Evolutionary conservation across 164 flowering plant species (phyloP), one percentile per base, ranked within the genome.

Genomic region (Macadamia integrifolia): DNA sequence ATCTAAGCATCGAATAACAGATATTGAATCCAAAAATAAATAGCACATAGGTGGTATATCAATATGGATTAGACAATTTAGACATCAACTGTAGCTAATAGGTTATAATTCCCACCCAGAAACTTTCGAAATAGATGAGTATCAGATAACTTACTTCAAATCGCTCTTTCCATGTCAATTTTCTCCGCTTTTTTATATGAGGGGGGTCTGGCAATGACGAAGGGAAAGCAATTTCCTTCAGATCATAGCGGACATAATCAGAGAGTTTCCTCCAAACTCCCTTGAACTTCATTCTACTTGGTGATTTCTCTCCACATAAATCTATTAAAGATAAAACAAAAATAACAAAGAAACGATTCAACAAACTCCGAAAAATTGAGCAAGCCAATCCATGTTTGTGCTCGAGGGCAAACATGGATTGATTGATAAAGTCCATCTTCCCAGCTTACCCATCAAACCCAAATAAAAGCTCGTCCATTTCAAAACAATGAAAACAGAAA

Each of bases 171-270:
- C 85, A 85, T 57, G 96, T 87, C 69, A 88, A 74, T 67, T 87
- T 86, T 4, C 79, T 83, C 6, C 80, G 84, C 82, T 84, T 86
- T 58, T 77, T 80, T 3, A 83, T 30, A 66, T 82, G 82, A 68
- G 93, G 93, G 49, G 97, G 97, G 72, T 91, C 91, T 1, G 90
- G 93, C 70, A 91, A 78, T 4, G 96, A 91, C 2, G 97, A 90
- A 58, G 97, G 96, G 62, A 90, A 91, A 3, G 93, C 93, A 58
- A 91, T 91, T 76, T 93, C 97, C 77, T 90, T 91, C 61, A 88
- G 77, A 80, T 93, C 98, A 68, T 89, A 84, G 23, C 96, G 90
- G 35, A 91, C 79, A 70, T 91, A 93, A 79, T 93, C 85, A 60
- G 55, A 78, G 9, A 85, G 58, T 65, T 90, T 90, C 72, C 88